A percentile compares a stretch with the other conserved stretches of the same genome.
These are phyloP conservation scores for Argentina anserina DNA, from an alignment of 306 rosid genomes.

Conservation along the genomic window DNA sequence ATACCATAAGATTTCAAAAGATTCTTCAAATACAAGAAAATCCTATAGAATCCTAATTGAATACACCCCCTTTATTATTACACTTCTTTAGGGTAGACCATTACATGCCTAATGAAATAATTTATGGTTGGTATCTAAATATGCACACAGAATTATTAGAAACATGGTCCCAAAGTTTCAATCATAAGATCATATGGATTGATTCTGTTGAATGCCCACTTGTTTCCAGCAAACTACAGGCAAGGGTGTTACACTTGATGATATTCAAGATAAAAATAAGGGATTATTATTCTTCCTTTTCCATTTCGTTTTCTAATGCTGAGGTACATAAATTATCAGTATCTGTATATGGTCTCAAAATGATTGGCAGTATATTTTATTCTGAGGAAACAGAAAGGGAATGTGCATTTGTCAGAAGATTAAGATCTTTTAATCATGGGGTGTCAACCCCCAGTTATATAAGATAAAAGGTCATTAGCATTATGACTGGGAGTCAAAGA, in stretches of 20 bases:
- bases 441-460: not conserved
- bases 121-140: not conserved
- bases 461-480: not conserved
- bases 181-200: not conserved
- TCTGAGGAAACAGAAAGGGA: not conserved
- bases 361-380: not conserved
- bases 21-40: too few species aligned
- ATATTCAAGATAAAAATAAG: not conserved
- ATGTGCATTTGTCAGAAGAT: conserved; percentile 6
- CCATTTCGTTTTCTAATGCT: not conserved
- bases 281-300: not conserved
- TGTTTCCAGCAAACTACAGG: not conserved
- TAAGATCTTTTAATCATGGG: not conserved
- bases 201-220: conserved; percentile 4
- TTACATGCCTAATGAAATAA: not conserved
- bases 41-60: too few species aligned
- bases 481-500: not conserved
- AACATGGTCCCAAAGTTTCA: not conserved
- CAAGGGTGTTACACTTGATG: not conserved
- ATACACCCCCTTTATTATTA: too few species aligned
- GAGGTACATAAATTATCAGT: not conserved
- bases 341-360: not conserved
- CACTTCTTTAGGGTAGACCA: not conserved
- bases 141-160: not conserved
- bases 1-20: too few species aligned